These are phyloP conservation scores for Tuber melanosporum DNA, from an alignment of 495 filamentous ascomycete species.

Conservation along the genomic window DNA sequence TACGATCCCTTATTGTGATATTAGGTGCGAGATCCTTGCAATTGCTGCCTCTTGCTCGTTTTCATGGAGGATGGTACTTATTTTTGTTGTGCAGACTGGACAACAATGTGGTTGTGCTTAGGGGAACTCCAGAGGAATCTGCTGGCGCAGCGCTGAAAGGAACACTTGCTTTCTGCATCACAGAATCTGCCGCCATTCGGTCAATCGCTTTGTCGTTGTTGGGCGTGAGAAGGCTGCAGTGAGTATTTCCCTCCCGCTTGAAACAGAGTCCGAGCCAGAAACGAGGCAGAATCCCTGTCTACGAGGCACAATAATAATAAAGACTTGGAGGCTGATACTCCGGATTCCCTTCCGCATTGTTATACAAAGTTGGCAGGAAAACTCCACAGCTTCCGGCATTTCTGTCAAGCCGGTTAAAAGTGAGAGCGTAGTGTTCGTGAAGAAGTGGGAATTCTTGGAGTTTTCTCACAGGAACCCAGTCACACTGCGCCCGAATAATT, in stretches of 20 bases:
- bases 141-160: slow-evolving; percentile 68
- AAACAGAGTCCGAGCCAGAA: background rate
- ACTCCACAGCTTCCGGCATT: slow-evolving; percentile 45
- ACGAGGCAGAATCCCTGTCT: background rate
- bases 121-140: slow-evolving; percentile 67
- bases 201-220: slow-evolving; percentile 65
- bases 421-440: slow-evolving; percentile 54
- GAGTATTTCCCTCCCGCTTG: slow-evolving; percentile 41
- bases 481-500: slow-evolving; percentile 57
- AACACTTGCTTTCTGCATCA: slow-evolving; percentile 66
- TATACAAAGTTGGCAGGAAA: slow-evolving; percentile 31
- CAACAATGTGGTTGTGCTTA: slow-evolving; percentile 70
- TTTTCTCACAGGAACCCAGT: slow-evolving; percentile 47
- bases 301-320: background rate
- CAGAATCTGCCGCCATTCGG: slow-evolving; percentile 61
- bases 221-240: slow-evolving; percentile 64
- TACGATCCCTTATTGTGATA: slow-evolving; percentile 39
- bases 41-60: background rate
- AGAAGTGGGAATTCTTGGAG: slow-evolving; percentile 53
- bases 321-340: background rate
- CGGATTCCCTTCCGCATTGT: background rate
- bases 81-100: slow-evolving; percentile 54
- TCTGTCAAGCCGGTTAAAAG: slow-evolving; percentile 48
- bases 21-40: slow-evolving; percentile 25
- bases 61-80: background rate